phyloP scores from a whole-genome alignment of 202 grass and related monocot genomes.

The Zizania palustris region DNA sequence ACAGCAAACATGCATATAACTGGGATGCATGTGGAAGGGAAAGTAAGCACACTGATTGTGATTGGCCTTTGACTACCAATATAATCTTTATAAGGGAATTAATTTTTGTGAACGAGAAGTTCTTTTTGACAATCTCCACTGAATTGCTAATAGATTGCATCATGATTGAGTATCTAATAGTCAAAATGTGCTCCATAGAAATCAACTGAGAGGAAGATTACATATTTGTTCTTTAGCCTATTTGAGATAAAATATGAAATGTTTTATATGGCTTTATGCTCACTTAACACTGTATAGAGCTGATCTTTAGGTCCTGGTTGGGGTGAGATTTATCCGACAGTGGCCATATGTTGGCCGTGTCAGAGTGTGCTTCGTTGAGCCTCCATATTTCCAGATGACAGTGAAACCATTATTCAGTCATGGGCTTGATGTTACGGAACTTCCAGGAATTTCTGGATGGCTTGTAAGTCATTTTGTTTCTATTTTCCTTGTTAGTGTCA shows the following conservation, averaged over 20 bases:
- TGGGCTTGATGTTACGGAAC: constrained; percentile 91
- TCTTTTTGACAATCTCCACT: not conserved
- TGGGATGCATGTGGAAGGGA: constrained; percentile 95
- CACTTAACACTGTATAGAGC: constrained; percentile 19
- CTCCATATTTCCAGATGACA: constrained; percentile 97
- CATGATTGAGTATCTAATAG: not conserved
- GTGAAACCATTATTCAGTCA: constrained; percentile 92
- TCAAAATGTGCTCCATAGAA: constrained; percentile 8
- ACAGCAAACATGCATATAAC: constrained; percentile 96
- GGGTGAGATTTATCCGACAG: constrained; percentile 78
- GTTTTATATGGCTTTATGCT: not conserved
- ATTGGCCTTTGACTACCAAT: not conserved
- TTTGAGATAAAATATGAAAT: not conserved
- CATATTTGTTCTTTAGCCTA: constrained; percentile 2
- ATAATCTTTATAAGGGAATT: not conserved
- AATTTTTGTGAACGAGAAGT: constrained; percentile 9
- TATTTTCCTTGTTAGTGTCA: not conserved
- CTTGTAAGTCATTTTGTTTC: constrained; percentile 61
- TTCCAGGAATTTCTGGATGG: constrained; percentile 98
- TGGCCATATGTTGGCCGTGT: constrained; percentile 93
- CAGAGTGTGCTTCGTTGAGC: constrained; percentile 92
- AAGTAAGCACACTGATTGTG: constrained; percentile 44
- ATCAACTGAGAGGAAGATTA: not conserved
- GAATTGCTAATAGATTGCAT: not conserved
- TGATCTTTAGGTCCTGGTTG: constrained; percentile 76